phyloP scores from a whole-genome alignment of 441 rosid species.

The Kokia cookei region DNA sequence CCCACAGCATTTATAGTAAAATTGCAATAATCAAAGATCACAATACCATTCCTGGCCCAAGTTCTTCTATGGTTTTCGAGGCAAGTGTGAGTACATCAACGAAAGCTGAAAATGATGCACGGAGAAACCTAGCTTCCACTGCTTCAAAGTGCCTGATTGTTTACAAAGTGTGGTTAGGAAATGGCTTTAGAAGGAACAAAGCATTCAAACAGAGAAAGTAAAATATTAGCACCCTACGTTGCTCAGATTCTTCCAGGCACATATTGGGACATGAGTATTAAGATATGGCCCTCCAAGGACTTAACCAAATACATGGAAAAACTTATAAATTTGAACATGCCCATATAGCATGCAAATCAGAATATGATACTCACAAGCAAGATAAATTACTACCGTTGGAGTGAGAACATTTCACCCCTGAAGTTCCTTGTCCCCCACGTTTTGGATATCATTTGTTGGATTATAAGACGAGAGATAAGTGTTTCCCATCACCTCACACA shows the following conservation, averaged over 20 bases:
- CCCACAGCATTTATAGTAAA: background rate
- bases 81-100: constrained; percentile 69
- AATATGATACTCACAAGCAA: background rate
- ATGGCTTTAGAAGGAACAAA: background rate
- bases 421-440: background rate
- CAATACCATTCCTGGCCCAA: constrained; percentile 36
- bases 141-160: constrained; percentile 72
- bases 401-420: background rate
- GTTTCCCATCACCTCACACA: background rate
- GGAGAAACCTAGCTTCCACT: constrained; percentile 83
- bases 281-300: background rate
- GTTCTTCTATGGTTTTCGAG: constrained; percentile 77
- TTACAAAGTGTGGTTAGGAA: background rate
- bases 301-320: background rate
- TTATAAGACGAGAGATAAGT: background rate
- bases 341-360: background rate
- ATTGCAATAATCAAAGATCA: constrained; percentile 6
- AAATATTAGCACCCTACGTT: background rate
- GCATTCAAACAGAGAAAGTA: background rate
- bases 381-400: background rate
- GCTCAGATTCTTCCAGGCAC: background rate
- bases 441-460: background rate
- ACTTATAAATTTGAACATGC: background rate
- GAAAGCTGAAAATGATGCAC: constrained; percentile 85
- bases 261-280: background rate